phyloP scores from a whole-genome alignment of 129 eudicot genomes.

The Flaveria trinervia region DNA sequence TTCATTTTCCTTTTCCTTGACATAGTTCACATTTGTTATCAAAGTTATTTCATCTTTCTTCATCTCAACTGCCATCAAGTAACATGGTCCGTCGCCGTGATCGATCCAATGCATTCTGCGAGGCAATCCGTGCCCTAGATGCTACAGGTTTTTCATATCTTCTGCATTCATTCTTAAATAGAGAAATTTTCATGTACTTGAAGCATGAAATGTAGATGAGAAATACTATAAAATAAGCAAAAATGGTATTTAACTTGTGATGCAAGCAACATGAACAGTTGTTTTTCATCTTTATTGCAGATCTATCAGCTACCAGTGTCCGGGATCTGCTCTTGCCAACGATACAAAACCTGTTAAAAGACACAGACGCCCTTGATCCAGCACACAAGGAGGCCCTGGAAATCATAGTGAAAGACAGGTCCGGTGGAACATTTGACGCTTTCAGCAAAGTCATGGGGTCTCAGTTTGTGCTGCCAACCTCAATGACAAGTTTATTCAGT shows the following conservation, averaged over 20 bases:
- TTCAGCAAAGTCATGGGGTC: conserved; percentile 94
- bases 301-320: conserved; percentile 70
- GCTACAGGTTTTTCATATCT: conserved; percentile 70
- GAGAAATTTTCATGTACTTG: not conserved
- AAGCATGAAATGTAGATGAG: not conserved
- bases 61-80: conserved; percentile 55
- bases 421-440: conserved; percentile 82
- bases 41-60: conserved; percentile 77
- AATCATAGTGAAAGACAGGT: conserved; percentile 77
- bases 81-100: conserved; percentile 80
- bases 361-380: conserved; percentile 88
- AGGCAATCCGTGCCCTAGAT: conserved; percentile 92
- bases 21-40: conserved; percentile 75
- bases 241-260: not conserved
- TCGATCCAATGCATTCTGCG: conserved; percentile 91
- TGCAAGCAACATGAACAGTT: not conserved
- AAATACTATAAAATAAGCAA: not conserved
- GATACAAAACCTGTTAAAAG: conserved; percentile 76
- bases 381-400: conserved; percentile 98
- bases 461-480: conserved; percentile 79
- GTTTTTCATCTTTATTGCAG: conserved; percentile 40
- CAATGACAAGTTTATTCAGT: conserved; percentile 73
- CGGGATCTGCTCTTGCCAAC: conserved; percentile 79
- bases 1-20: conserved; percentile 47
- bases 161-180: conserved; percentile 11